phyloP scores from a whole-genome alignment of 805 yeast species.

The Hanseniaspora mollemarum region DNA sequence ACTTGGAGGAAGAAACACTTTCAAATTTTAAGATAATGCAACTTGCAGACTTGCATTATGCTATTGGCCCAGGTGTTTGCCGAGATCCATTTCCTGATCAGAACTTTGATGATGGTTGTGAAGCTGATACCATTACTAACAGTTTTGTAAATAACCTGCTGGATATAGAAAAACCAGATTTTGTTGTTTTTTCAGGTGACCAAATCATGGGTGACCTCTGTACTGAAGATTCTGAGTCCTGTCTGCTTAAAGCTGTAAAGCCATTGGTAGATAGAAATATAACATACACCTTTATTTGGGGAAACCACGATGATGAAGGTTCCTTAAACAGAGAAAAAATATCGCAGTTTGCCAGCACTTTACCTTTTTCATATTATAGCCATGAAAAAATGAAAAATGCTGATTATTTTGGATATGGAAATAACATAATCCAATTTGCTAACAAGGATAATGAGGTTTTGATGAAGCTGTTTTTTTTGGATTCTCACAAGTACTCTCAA shows the following conservation, averaged over 20 bases:
- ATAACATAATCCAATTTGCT: constrained; percentile 49
- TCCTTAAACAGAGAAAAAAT: constrained; percentile 47
- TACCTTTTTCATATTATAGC: constrained; percentile 60
- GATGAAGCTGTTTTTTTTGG: constrained; percentile 61
- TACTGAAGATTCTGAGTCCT: constrained; percentile 70
- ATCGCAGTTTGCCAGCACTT: constrained; percentile 41
- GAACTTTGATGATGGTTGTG: constrained; percentile 34
- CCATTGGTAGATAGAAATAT: constrained; percentile 58
- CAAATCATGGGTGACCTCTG: constrained; percentile 67
- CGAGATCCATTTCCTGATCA: constrained; percentile 55
- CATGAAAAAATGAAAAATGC: constrained; percentile 47
- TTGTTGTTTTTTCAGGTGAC: constrained; percentile 84
- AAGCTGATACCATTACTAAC: constrained; percentile 67
- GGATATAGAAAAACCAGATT: constrained; percentile 68
- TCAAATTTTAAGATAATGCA: constrained; percentile 69
- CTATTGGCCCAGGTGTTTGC: constrained; percentile 75
- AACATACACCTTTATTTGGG: constrained; percentile 78
- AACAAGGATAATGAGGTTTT: constrained; percentile 36
- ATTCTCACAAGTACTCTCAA: constrained; percentile 66
- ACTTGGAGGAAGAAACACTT: constrained; percentile 31
- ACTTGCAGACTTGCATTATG: constrained; percentile 81
- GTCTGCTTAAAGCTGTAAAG: constrained; percentile 61
- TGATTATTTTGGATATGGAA: constrained; percentile 62
- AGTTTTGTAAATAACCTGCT: constrained; percentile 50
- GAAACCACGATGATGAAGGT: constrained; percentile 93